phyloP scores from a whole-genome alignment of 2,329 filamentous ascomycete genomes.

The Epichloe brachyelytri region DNA sequence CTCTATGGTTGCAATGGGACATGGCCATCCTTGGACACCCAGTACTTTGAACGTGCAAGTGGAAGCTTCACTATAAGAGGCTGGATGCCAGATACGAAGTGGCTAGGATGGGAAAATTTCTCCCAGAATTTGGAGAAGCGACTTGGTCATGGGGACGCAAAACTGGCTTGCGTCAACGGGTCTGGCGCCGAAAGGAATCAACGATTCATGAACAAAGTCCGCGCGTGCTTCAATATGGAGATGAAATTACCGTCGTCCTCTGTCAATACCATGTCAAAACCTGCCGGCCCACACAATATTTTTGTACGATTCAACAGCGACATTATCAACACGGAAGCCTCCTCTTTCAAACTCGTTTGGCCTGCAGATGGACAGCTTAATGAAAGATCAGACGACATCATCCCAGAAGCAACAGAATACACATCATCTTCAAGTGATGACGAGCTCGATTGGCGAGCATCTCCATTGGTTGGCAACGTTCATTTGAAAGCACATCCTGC shows the following conservation, averaged over 20 bases:
- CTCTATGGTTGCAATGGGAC: slow-evolving; percentile 14
- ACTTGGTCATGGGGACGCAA: not conserved
- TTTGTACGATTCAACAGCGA: slow-evolving; percentile 16
- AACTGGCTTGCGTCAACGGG: not conserved
- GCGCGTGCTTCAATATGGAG: slow-evolving; percentile 34
- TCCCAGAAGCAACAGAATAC: not conserved
- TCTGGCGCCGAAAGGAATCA: slow-evolving; percentile 6
- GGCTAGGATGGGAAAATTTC: slow-evolving; percentile 22
- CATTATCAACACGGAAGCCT: not conserved
- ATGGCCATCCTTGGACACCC: slow-evolving; percentile 19
- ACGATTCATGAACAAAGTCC: slow-evolving; percentile 18
- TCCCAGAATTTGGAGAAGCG: slow-evolving; percentile 17
- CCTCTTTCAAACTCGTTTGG: slow-evolving; percentile 10
- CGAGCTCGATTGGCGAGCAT: slow-evolving; percentile 1
- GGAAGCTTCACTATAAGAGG: slow-evolving; percentile 30
- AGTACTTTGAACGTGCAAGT: slow-evolving; percentile 24
- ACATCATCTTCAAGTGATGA: slow-evolving; percentile 9
- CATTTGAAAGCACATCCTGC: not conserved
- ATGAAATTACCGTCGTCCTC: slow-evolving; percentile 21
- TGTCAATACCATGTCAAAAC: slow-evolving; percentile 9
- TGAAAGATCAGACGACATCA: not conserved
- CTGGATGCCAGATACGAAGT: slow-evolving; percentile 28
- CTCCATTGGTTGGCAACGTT: too few relatives aligned
- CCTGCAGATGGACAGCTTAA: slow-evolving; percentile 14
- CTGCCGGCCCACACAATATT: slow-evolving; percentile 20